Conservation (phyloP, 2,329 filamentous ascomycete species). For the Chaetomium sp. region DNA sequence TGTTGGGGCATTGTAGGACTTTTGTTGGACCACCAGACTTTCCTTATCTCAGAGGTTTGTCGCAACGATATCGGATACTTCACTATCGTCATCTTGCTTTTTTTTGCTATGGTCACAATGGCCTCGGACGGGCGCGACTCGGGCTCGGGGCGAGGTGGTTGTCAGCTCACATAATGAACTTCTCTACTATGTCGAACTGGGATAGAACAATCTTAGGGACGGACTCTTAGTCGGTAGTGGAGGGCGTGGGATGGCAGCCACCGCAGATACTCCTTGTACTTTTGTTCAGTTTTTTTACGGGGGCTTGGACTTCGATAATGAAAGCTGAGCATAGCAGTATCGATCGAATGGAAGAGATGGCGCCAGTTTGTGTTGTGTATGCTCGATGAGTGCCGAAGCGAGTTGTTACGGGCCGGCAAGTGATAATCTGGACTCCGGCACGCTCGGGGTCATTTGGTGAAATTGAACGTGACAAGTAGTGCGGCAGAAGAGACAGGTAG, state of each 20-base stretch:
- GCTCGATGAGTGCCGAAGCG: not conserved
- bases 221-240: conserved; percentile 30
- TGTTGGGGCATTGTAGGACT: conserved; percentile 28
- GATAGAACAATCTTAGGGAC: conserved; percentile 30
- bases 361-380: conserved; percentile 6
- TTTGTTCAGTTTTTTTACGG: conserved; percentile 34
- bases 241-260: conserved; percentile 29
- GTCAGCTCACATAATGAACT: conserved; percentile 35
- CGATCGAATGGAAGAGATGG: conserved; percentile 27
- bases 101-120: conserved; percentile 27
- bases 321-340: conserved; percentile 26
- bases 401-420: not conserved
- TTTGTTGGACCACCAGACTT: conserved; percentile 27
- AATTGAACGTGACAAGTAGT: not conserved
- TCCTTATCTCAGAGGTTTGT: conserved; percentile 30
- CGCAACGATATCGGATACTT: conserved; percentile 31
- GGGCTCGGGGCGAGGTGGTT: conserved; percentile 27
- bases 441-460: not conserved
- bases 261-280: conserved; percentile 34
- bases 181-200: conserved; percentile 30
- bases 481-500: not conserved
- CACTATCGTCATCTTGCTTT: conserved; percentile 33
- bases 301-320: conserved; percentile 24
- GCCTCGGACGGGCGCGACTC: conserved; percentile 23
- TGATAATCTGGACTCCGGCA: not conserved